These are phyloP conservation scores for Podospora pseudocomata DNA, from an alignment of 495 filamentous ascomycete species.

Conservation along the genomic window DNA sequence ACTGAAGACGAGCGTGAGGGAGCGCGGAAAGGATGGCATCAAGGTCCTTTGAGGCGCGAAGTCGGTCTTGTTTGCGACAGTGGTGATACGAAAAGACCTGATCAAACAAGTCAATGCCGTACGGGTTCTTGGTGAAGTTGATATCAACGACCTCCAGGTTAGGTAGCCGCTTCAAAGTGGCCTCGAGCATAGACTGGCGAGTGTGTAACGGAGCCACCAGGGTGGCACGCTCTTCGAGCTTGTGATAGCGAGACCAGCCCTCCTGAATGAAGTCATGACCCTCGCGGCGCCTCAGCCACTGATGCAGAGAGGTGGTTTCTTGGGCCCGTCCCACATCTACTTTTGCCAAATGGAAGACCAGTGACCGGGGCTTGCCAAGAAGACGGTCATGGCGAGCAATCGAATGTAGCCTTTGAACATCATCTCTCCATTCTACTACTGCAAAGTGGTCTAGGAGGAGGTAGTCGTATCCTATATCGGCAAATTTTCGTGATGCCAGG, in stretches of 20 bases:
- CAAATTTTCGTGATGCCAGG: constrained; percentile 34
- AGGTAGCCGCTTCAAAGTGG: constrained; percentile 41
- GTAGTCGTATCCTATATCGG: constrained; percentile 46
- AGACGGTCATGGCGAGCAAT: constrained; percentile 45
- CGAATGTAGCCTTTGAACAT: constrained; percentile 42
- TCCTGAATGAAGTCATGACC: constrained; percentile 37
- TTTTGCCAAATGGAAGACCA: constrained; percentile 46
- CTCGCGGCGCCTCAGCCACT: constrained; percentile 41
- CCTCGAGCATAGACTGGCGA: constrained; percentile 37
- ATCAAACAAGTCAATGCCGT: constrained; percentile 36
- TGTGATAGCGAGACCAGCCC: constrained; percentile 37
- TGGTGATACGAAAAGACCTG: constrained; percentile 40
- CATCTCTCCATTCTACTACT: constrained; percentile 45
- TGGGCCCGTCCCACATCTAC: constrained; percentile 43
- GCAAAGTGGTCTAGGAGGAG: constrained; percentile 40
- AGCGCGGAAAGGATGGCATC: constrained; percentile 44
- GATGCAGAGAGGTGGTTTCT: constrained; percentile 39
- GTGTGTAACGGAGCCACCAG: constrained; percentile 38
- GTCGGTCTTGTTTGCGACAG: constrained; percentile 43
- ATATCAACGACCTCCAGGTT: constrained; percentile 44
- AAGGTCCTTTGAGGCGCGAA: constrained; percentile 41
- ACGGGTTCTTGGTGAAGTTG: constrained; percentile 42
- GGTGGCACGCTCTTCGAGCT: constrained; percentile 36
- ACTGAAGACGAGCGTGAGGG: constrained; percentile 36
- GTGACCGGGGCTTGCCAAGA: constrained; percentile 36